Percentiles rank a stretch among this genome's conserved stretches.
These are phyloP conservation scores for Pythium dissimile DNA, from an alignment of 352 stramenopile genomes.

Conservation along the genomic window DNA sequence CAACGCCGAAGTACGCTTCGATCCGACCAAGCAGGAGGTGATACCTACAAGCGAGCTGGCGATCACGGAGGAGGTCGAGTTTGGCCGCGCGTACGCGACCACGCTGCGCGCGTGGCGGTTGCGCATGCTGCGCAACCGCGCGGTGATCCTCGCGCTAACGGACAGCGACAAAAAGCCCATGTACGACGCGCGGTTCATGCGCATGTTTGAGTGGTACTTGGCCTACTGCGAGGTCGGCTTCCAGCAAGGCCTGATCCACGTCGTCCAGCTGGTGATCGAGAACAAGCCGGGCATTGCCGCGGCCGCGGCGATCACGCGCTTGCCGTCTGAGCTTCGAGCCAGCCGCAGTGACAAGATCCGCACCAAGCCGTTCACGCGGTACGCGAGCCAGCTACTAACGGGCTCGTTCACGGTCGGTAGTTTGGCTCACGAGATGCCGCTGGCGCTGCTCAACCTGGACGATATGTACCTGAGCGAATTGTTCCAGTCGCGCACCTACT, in stretches of 20 bases:
- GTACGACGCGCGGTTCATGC: conserved; percentile 26
- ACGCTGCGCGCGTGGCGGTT: conserved; percentile 23
- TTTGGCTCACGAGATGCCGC: neutral
- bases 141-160: conserved; percentile 8
- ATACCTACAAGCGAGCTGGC: neutral
- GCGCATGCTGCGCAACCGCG: conserved; percentile 21
- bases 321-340: conserved; percentile 10
- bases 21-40: neutral
- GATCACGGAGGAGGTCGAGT: conserved; percentile 24
- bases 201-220: conserved; percentile 30
- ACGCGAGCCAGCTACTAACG: conserved; percentile 3
- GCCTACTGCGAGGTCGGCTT: conserved; percentile 26
- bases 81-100: conserved; percentile 21
- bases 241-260: conserved; percentile 24
- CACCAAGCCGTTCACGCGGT: conserved; percentile 3
- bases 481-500: conserved; percentile 1
- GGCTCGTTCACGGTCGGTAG: neutral
- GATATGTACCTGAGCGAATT: conserved; percentile 6
- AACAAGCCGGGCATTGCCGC: conserved; percentile 10
- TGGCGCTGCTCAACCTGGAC: conserved; percentile 5
- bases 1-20: conserved; percentile 8
- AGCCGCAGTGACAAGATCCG: conserved; percentile 12
- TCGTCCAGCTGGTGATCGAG: conserved; percentile 23
- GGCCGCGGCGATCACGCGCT: neutral
- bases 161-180: conserved; percentile 1